Conservation (phyloP, 108 stramenopile species). For the Aureococcus anophagefferens region DNA sequence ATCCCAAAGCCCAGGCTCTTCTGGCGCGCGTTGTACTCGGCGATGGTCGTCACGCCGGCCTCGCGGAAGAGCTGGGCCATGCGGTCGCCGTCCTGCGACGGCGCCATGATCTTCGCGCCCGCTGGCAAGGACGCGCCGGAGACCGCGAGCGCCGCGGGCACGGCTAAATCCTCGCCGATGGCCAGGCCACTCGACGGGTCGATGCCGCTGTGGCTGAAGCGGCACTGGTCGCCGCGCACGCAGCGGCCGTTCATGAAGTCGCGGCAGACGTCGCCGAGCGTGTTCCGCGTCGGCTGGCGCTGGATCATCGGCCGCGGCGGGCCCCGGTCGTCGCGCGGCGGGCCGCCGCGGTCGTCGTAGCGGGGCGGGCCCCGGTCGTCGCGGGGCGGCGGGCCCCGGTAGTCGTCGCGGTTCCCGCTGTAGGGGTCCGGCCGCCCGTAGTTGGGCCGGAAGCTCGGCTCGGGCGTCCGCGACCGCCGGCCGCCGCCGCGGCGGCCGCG, state of each 20-base stretch:
- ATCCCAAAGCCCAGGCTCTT: neutral
- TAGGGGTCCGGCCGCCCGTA: too few species aligned
- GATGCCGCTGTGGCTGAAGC: neutral
- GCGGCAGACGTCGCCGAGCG: neutral
- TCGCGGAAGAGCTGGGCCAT: neutral
- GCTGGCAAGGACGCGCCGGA: neutral
- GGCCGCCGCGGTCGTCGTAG: too few species aligned
- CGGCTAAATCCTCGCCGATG: neutral
- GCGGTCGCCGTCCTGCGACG: neutral
- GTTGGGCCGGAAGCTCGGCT: too few species aligned
- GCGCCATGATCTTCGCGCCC: neutral
- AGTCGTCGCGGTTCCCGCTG: too few species aligned
- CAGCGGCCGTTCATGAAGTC: neutral
- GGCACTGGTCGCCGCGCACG: neutral
- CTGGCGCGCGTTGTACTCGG: neutral
- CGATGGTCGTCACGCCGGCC: constrained; percentile 1
- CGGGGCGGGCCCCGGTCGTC: too few species aligned
- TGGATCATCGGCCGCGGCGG: too few species aligned
- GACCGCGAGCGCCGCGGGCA: neutral
- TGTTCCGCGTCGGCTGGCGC: too few species aligned
- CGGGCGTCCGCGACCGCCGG: too few species aligned
- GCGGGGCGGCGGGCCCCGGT: too few species aligned
- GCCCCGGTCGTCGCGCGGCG: too few species aligned
- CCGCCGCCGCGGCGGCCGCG: too few species aligned
- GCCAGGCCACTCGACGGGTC: neutral